phyloP scores from a whole-genome alignment of 345 rosid species.

The Barbarea vulgaris region DNA sequence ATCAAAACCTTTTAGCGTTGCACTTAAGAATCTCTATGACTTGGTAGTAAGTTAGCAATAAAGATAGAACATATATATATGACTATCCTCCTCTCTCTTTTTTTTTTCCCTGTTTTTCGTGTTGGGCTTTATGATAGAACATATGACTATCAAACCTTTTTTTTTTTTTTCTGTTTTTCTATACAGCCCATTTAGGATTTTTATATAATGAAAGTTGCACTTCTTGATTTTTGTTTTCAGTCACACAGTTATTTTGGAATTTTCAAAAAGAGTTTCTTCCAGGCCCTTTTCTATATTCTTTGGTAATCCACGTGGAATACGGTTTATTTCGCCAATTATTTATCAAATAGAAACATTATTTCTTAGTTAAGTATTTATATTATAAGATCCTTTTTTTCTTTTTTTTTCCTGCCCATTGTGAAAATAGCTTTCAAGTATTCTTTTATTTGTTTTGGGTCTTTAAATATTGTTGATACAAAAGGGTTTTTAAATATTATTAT shows the following conservation, averaged over 20 bases:
- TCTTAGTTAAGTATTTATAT: no score
- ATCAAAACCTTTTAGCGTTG: background rate
- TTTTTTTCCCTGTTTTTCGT: background rate
- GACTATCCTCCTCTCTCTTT: background rate
- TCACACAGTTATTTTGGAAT: background rate
- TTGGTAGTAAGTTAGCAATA: slow-evolving; percentile 17
- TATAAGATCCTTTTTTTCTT: no score
- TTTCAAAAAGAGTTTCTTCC: background rate
- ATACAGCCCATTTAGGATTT: background rate
- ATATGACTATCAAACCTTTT: background rate
- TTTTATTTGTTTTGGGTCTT: background rate
- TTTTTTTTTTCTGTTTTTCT: background rate
- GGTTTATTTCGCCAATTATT: background rate
- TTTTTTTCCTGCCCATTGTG: background rate
- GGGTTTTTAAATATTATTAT: background rate
- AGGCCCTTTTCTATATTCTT: background rate
- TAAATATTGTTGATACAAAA: no score
- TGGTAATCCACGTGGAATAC: background rate
- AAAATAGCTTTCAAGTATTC: background rate
- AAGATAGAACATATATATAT: background rate
- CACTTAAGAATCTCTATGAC: slow-evolving; percentile 19
- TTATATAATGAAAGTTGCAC: background rate
- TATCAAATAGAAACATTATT: background rate
- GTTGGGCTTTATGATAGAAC: slow-evolving; percentile 28
- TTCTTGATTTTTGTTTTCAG: background rate